Evolutionary conservation across 257 asterid species (phyloP), one percentile per base, ranked within the genome.

Genomic region (Nicotiana otophora): DNA sequence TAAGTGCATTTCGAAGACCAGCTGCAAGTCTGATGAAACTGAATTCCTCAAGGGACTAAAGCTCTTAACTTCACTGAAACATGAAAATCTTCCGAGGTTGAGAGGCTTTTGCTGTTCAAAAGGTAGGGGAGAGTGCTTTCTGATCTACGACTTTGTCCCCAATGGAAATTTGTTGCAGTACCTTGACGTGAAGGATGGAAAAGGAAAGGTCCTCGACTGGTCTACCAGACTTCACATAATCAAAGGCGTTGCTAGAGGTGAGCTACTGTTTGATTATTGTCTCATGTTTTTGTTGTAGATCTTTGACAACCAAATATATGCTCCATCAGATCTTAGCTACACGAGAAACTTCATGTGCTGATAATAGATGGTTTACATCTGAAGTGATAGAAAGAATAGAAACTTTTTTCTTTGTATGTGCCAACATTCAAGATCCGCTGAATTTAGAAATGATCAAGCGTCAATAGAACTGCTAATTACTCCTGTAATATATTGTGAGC

Each of bases 31-130:
- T 2, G 98, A 96, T 81, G 99, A 94, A 83, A 66, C 89, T 6
- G 98, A 94, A 53, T 96, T 96, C 77, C 84, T 93, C 12, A 88
- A 87, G 83, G 99, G 99, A 15, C 83, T 96, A 83, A 94, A 92
- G 70, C 78, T 93, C 74, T 83, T 94, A 83, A 91, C 95, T 66
- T 89, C 97, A 1, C 83, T 96, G 92, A 93, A 88, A 55, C 98
- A 96, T 36, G 97, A 93, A 54, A 94, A 96, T 85, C 89, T 96
- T 67, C 79, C 89, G 82, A 91, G 93, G 89, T 83, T 94, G 88
- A 90, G 98, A 90, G 99, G 99, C 81, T 93, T 96, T 81, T 94
- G 99, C 74, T 94, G 98, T 82, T 96, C 99, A 1, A 94, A 92
- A 85, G 97, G 95, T 5, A 86, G 99, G 55, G 99, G 98, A 42